Evolutionary conservation across 169 alveolate species (phyloP).

Genomic region (Plasmodium ovale): DNA sequence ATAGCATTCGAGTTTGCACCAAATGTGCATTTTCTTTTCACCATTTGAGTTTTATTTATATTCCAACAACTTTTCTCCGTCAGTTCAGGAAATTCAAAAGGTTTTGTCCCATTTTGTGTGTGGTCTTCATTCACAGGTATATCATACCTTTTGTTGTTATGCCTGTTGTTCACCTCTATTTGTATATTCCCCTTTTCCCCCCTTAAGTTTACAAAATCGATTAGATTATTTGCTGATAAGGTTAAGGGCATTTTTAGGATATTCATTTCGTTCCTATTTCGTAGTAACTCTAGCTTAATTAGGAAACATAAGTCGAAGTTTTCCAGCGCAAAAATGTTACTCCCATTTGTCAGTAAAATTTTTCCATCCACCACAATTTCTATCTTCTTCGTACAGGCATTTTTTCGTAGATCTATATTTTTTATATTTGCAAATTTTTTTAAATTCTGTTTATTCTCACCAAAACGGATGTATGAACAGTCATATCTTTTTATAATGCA

Average conservation of each 20-base stretch:
- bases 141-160: not conserved
- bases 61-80: no score
- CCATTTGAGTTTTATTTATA: no score
- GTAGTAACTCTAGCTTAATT: constrained; percentile 35
- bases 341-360: constrained; percentile 42
- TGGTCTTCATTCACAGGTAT: not conserved
- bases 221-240: constrained; percentile 27
- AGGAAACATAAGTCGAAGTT: constrained; percentile 43
- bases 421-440: constrained; percentile 43
- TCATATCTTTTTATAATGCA: not conserved
- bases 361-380: constrained; percentile 60
- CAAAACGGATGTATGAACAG: constrained; percentile 29
- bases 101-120: not conserved
- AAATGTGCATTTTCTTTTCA: no score
- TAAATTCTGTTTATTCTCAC: constrained; percentile 21
- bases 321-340: constrained; percentile 33
- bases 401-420: constrained; percentile 34
- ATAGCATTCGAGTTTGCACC: no score
- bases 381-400: constrained; percentile 15
- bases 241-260: constrained; percentile 63
- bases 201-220: constrained; percentile 39
- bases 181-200: not conserved
- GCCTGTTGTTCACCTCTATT: not conserved
- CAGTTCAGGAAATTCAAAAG: no score
- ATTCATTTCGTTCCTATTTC: constrained; percentile 48